Conservation (phyloP, 2,329 filamentous ascomycete species). For the Ceratocystis cacaofunesta region DNA sequence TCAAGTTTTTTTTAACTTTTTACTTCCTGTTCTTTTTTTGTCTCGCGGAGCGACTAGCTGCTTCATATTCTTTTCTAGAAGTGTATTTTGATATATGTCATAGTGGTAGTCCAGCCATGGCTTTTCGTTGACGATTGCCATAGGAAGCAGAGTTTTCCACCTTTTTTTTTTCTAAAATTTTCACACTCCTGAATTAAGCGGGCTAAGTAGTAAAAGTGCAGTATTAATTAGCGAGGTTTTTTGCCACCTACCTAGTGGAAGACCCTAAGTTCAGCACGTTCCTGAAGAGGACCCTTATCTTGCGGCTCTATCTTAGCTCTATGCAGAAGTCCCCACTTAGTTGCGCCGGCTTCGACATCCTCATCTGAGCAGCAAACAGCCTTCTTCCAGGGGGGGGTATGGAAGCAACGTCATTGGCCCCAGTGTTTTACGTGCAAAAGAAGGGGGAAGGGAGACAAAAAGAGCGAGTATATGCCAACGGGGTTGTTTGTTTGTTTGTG, state of each 20-base stretch:
- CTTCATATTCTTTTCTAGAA: background rate
- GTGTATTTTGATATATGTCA: background rate
- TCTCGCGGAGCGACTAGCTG: background rate
- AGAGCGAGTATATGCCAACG: background rate
- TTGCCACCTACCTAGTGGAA: background rate
- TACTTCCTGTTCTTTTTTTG: background rate
- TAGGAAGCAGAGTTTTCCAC: background rate
- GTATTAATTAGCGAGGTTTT: background rate
- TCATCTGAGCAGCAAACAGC: conserved; percentile 7
- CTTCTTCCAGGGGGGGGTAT: background rate
- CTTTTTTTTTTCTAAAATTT: background rate
- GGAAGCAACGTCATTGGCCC: conserved; percentile 14
- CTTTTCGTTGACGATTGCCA: background rate
- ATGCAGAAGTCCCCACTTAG: conserved; percentile 10
- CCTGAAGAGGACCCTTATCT: conserved; percentile 2
- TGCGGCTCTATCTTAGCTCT: background rate
- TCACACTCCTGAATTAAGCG: background rate
- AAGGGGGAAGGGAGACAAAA: background rate
- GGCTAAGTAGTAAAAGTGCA: background rate
- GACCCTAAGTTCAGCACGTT: conserved; percentile 4
- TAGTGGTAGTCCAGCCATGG: background rate
- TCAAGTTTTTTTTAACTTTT: background rate
- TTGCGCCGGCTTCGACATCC: conserved; percentile 14
- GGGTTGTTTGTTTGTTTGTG: background rate
- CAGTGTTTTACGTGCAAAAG: background rate